Base-by-base conservation (phyloP, 1,284 basidiomycete species). In the Leccinum ponderosum region DNA sequence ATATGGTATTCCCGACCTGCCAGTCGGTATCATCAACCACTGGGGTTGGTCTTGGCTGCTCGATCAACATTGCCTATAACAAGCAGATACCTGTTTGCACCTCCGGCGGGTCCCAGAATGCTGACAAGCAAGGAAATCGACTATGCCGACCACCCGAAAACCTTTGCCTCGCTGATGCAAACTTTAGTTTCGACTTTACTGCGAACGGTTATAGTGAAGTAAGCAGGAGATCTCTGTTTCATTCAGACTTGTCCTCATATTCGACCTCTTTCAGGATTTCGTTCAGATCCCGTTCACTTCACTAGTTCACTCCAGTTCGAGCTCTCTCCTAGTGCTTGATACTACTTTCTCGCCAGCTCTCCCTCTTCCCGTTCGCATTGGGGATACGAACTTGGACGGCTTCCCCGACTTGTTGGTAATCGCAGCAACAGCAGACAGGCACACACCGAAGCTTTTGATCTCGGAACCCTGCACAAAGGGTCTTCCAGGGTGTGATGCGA, bases 371-470 rank as follows among this genome's bases (percentile, higher is more conserved):
- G 75, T 98, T 47, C 90, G 89, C 61, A 77, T 96, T 0, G 97
- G 96, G 47, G 97, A 99, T 76, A 90, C 85, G 61, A 93, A 98
- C 75, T 83, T 97, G 39, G 96, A 99, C 72, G 97, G 97, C 0
- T 98, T 93, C 77, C 96, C 97, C 0, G 97, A 99, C 68, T 70
- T 98, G 7, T 78, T 98, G 3, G 68, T 90, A 6, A 86, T 95
- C n/a, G 73, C 85, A 0, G 83, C 80, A 1, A 76, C 80, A 15
- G 66, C 75, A 8, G 66, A 37, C 73, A 77, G 82, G 66, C 78
- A 78, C n/a, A 83, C 81, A 6, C 90, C 91, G 0, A 83, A 85
- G 58, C 75, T 98, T 11, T 73, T 96, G 4, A 81, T 88, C 66
- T 96, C 90, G 33, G 81, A 87, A 2, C 84, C 87, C 0, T 98